Evolutionary conservation across 169 alveolate species (phyloP), one percentile per base, ranked within the genome.

Genomic region (Haemoproteus tartakovskyi): DNA sequence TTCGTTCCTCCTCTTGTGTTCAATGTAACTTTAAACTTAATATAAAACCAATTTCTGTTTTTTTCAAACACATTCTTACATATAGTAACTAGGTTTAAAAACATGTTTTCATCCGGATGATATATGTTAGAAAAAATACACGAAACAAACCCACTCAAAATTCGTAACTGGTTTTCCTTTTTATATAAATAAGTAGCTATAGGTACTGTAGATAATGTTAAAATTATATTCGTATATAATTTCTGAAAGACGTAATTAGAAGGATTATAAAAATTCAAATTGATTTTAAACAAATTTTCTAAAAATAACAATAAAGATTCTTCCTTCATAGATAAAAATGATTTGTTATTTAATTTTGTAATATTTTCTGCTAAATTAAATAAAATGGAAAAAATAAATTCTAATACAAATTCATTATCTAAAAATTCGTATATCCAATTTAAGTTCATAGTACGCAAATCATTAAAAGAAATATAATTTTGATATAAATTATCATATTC

Each of bases 21-120:
- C 14, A 1, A 56, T 43, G 1, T 48, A 45, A 45, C 51, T 74
- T 33, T n/a, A n/a, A n/a, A n/a, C n/a, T 57, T 74, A 0, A 74
- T 46, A 50, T 36, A 74, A 0, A 74, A 56, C n/a, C 54, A 21
- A 26, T 74, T 63, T 19, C 37, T 56, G 26, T 74, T 74, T 18
- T 74, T 3, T 0, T 74, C 84, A 26, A 74, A 74, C 24, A 74
- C 36, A n/a, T 74, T 74, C 46, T 74, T 74, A 48, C 84, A 74
- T 21, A 74, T 74, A 9, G 78, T 38, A 33, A 74, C 37, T 3
- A 57, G 37, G 5, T 74, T 45, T 18, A 38, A 40, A 16, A 74
- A 38, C 0, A 74, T 74, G 5, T 74, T 45, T 9, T 27, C 24
- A 57, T 45, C 51, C 0, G 84, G 84, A 22, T 74, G 84, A 16